phyloP scores from a whole-genome alignment of 2,329 filamentous ascomycete species.

The Sporothrix schenckii region DNA sequence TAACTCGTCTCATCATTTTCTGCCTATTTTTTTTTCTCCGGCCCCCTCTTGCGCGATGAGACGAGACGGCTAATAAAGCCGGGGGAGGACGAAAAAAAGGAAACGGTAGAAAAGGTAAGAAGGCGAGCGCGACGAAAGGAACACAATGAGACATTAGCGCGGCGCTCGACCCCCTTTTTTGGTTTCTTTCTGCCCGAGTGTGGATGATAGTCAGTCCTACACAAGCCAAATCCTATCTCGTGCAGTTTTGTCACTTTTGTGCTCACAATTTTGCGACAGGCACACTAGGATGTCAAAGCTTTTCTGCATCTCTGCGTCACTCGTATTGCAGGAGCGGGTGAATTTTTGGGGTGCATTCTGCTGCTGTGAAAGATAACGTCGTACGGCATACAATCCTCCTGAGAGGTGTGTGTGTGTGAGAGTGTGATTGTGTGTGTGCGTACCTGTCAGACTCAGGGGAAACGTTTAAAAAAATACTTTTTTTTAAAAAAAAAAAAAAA shows the following conservation, averaged over 20 bases:
- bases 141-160: slow-evolving; percentile 10
- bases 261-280: background rate
- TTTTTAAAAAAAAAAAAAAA: no score
- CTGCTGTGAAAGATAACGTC: background rate
- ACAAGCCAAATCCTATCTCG: background rate
- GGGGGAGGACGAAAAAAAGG: background rate
- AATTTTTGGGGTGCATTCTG: no score
- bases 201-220: background rate
- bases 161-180: slow-evolving; percentile 15
- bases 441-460: slow-evolving; percentile 10
- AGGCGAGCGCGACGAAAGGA: background rate
- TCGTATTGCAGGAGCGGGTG: background rate
- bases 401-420: slow-evolving; percentile 11
- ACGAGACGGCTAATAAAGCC: slow-evolving; percentile 6
- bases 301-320: background rate
- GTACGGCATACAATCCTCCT: background rate
- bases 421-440: background rate
- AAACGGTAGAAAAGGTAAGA: background rate
- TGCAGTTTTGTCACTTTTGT: slow-evolving; percentile 7
- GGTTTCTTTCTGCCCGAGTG: background rate
- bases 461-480: background rate
- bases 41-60: background rate
- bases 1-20: background rate
- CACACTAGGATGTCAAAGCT: slow-evolving; percentile 2
- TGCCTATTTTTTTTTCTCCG: background rate